phyloP scores from a whole-genome alignment of 768 basidiomycete genomes.

The Tricholoma hemisulphureum region DNA sequence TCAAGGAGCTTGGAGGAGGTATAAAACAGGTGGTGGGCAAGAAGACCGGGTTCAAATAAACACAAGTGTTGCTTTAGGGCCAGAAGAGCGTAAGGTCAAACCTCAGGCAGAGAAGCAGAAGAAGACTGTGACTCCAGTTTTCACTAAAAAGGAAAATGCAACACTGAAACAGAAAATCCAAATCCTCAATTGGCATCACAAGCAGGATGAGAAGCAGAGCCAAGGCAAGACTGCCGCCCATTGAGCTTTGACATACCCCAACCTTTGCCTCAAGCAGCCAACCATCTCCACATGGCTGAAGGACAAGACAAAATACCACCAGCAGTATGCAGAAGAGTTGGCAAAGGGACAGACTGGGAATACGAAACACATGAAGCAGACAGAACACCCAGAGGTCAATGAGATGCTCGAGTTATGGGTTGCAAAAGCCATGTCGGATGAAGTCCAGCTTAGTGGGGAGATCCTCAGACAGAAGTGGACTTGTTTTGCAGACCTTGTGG shows the following conservation, averaged over 20 bases:
- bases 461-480: constrained; percentile 35
- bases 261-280: constrained; percentile 31
- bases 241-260: constrained; percentile 30
- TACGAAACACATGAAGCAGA: constrained; percentile 7
- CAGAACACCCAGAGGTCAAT: constrained; percentile 6
- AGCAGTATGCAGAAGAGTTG: constrained; percentile 6
- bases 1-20: no score
- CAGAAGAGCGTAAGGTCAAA: no score
- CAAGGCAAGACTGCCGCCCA: constrained; percentile 32
- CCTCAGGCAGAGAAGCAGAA: background rate
- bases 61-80: background rate
- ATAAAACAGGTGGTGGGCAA: no score
- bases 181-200: constrained; percentile 17
- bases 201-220: constrained; percentile 24
- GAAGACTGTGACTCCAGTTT: background rate
- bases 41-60: no score
- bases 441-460: constrained; percentile 31
- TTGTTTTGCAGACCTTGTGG: constrained; percentile 30
- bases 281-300: no score
- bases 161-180: constrained; percentile 24
- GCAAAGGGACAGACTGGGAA: background rate
- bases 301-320: constrained; percentile 14
- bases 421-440: constrained; percentile 26
- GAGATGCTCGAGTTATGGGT: constrained; percentile 13
- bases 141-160: constrained; percentile 20